Evolutionary conservation across 1,284 basidiomycete genomes (phyloP).

Genomic region (Malassezia dermatis): DNA sequence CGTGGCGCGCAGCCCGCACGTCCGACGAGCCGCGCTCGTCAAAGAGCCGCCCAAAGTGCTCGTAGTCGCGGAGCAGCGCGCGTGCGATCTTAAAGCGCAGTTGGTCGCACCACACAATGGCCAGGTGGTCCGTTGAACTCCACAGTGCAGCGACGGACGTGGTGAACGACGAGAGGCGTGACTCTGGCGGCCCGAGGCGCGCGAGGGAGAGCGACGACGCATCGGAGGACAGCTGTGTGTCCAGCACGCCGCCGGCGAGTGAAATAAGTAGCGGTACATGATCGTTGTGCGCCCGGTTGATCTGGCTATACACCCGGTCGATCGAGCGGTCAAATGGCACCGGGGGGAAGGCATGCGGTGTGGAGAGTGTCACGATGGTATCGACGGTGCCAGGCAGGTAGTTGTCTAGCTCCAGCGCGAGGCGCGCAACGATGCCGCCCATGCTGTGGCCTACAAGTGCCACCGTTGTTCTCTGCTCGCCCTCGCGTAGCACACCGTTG

Average conservation of each 20-base stretch:
- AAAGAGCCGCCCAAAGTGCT: conserved; percentile 21
- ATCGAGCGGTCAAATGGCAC: conserved; percentile 73
- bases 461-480: conserved; percentile 50
- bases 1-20: conserved; percentile 20
- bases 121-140: conserved; percentile 89
- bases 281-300: conserved; percentile 26
- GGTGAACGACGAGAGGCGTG: conserved; percentile 55
- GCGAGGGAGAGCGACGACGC: conserved; percentile 61
- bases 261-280: conserved; percentile 56
- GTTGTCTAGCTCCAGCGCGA: conserved; percentile 57
- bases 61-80: conserved; percentile 26
- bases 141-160: conserved; percentile 76
- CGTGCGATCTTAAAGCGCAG: conserved; percentile 73
- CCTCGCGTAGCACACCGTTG: conserved; percentile 44
- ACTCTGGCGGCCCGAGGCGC: conserved; percentile 7
- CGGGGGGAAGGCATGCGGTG: conserved; percentile 79
- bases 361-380: conserved; percentile 83
- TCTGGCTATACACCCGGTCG: conserved; percentile 59
- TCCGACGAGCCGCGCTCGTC: conserved; percentile 17
- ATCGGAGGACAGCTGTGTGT: conserved; percentile 86
- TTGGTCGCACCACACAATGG: conserved; percentile 98
- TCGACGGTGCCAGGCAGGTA: conserved; percentile 53
- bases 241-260: conserved; percentile 81
- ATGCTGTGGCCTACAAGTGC: conserved; percentile 87
- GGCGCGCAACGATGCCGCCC: conserved; percentile 83